Base-by-base conservation (phyloP, 768 basidiomycete species). In the Psilocybe cubensis region DNA sequence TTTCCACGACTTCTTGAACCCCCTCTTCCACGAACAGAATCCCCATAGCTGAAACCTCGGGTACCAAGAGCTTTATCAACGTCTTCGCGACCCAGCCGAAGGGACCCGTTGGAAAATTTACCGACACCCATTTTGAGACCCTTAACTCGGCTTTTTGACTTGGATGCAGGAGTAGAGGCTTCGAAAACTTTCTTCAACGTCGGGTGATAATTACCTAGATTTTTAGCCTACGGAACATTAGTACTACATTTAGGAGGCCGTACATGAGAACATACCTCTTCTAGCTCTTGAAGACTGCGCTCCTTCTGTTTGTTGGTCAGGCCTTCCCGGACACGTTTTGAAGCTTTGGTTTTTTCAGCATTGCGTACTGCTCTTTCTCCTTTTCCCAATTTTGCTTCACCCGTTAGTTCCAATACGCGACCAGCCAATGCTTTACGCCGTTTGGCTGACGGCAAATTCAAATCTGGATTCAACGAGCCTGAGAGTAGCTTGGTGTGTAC, bases 161-260 rank as follows among this genome's bases (percentile, higher is more conserved):
- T 56, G 45, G 63, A 49, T 7, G 54, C 59, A 18, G 72, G 65
- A 18, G 70, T 66, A 18, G 74, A 68, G 6, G 68, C 65, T 52
- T 82, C 82, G 64, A 86, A 91, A 6, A 88, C 60, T 57, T 81
- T 84, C 70, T 92, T 94, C 53, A 94, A 74, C 3, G 80, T 76
- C 35, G 89, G 91, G 63, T 94, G 91, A 68, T 93, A 94, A 69
- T 92, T 94, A 17, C 92, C 92, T 59, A 91, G 60, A 60, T 89
- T 82, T 72, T 93, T 94, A 4, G 91, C 91, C 92, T 94, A 53
- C 25, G 27, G 28, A 31, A 31, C 17, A 27, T 57, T 38, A 51
- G 44, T 48, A 47, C 40, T 52, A 18, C 38, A 25, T 55, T 28
- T n/a, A 56, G 8, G 23, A 44, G 23, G n/a, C 25, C 18, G 14